Base-by-base conservation (phyloP, 2,329 filamentous ascomycete species). In the Decorospora gaudefroyi region DNA sequence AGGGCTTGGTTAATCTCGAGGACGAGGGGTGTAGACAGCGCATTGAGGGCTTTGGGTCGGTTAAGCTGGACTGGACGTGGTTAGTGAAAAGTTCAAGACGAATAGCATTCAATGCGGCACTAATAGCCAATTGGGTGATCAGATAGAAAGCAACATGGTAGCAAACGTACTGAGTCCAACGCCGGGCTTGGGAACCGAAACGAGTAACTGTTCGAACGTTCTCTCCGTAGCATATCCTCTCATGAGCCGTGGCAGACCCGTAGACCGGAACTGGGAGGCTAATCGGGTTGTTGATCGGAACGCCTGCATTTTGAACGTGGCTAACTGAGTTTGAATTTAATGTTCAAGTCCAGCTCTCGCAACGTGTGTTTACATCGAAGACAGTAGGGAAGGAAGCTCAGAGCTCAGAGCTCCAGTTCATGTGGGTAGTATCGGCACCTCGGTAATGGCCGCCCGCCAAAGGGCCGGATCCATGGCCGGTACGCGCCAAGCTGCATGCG, bases 11-110 rank as follows among this genome's bases (percentile, higher is more conserved):
- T 79, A 57, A 99, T 82, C 76, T 99, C 93, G 58, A 76, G 78
- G 70, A 99, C 96, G 36, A 99, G 84, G 7, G 92, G 90, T 5
- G 88, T 93, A 74, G 82, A 92, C 54, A 99, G 83, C 31, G 93
- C 93, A 72, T 99, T 99, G 65, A 96, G 84, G 30, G 92, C 90
- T 78, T 95, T 96, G 52, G 93, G 93, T 30, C 93, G 87, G 79
- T 95, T 90, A 55, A 99, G 78, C 10, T 90, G 93, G 65, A 97
- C 92, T 96, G 59, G 42, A 30, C 28, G 26, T 8, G 22, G 36
- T 59, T 40, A 63, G 55, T 25, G 8, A 16, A 11, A 23, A 15
- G 10, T 3, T 28, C 15, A 13, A 11, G 23, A 49, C 50, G 49
- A 79, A 96, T 92, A 88, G 75, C 96, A 81, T 2, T 88, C 89